Base-by-base conservation (phyloP, 495 filamentous ascomycete genomes). In the Diplogelasinospora grovesii region DNA sequence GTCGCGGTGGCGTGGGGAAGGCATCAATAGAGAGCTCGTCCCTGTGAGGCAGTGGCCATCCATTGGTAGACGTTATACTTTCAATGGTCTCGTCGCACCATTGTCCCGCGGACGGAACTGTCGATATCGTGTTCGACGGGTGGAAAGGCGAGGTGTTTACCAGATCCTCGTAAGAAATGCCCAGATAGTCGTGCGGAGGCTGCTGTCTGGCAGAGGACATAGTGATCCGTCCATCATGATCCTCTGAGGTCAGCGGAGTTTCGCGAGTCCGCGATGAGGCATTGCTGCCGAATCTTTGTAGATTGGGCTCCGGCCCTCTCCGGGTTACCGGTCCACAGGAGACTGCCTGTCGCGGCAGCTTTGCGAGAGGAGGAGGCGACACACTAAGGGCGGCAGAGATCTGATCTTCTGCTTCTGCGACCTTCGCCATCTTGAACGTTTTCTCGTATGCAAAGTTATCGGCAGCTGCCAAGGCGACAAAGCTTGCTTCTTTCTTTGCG, bases 121-220 rank as follows among this genome's bases (percentile, higher is more conserved):
- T 49, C 8, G 48, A 51, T 48, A 45, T 54, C 8, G 49, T 49
- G 18, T 19, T 38, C 0, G 53, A 57, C 5, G 37, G 39, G 7
- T 50, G 48, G 36, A 59, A 51, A 0, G 46, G 53, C 21, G 41
- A 40, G 14, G 41, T 48, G 7, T 51, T 34, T 9, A 50, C 26
- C 7, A 59, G 44, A 10, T 64, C 59, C 25, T 47, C 46, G 35
- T 61, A 65, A n/a, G 52, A 52, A 21, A 66, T 61, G 5, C 58
- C 58, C 2, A 63, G 44, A 8, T 55, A 56, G 35, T 58, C 54
- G 20, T 47, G 48, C 10, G 42, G 10, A 1, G 28, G 2, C 22
- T 22, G 18, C 34, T 39, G 33, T n/a, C 39, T 10, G 18, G n/a
- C n/a, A n/a, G n/a, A n/a, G n/a, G n/a, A n/a, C n/a, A n/a, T n/a